Conservation (phyloP, 192 early-diverging fungal genomes). For the Entrophospora sp. region DNA sequence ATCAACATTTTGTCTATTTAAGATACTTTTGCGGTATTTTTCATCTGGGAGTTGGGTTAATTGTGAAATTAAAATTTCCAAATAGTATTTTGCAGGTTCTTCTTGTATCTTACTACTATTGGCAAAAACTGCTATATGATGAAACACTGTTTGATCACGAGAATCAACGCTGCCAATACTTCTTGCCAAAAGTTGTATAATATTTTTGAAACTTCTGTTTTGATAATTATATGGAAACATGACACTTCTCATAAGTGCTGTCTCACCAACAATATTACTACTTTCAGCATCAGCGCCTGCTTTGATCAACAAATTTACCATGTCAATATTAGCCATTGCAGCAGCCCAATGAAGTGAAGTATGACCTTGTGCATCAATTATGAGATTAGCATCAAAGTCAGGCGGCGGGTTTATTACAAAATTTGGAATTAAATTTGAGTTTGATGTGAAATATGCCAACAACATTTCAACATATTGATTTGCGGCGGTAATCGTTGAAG, state of each 20-base stretch:
- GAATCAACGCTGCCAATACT: constrained; percentile 69
- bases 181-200: constrained; percentile 64
- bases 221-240: constrained; percentile 84
- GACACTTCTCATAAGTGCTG: constrained; percentile 83
- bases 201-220: constrained; percentile 60
- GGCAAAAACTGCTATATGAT: constrained; percentile 75
- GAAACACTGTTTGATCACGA: constrained; percentile 75
- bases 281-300: constrained; percentile 64
- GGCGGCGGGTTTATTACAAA: constrained; percentile 40
- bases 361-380: constrained; percentile 93
- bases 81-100: constrained; percentile 74
- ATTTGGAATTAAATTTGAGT: constrained; percentile 36
- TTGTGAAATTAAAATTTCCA: constrained; percentile 72
- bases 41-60: constrained; percentile 61
- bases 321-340: constrained; percentile 68
- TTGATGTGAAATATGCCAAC: constrained; percentile 32
- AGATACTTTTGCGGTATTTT: constrained; percentile 44
- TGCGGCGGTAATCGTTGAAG: background rate
- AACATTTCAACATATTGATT: constrained; percentile 5
- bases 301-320: constrained; percentile 66
- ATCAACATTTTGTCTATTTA: constrained; percentile 67
- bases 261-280: constrained; percentile 78
- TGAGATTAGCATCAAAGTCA: constrained; percentile 70
- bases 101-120: constrained; percentile 59
- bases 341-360: constrained; percentile 93